Evolutionary conservation across 345 rosid genomes (phyloP).

Genomic region (rapeseed (Brassica napus)): Da-Ae NC_063442.1:31699501-31700000

Average conservation of each 20-base stretch:
- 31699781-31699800: neutral
- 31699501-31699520: neutral
- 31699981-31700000: neutral
- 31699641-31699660: neutral
- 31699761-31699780: neutral
- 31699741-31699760: neutral
- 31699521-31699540: neutral
- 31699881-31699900: constrained; percentile 25
- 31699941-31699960: neutral
- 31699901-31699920: neutral
- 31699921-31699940: neutral
- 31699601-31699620: neutral
- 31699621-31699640: neutral
- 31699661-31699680: neutral
- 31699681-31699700: neutral
- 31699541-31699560: neutral
- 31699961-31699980: neutral
- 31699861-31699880: constrained; percentile 29
- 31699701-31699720: neutral
- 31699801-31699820: neutral
- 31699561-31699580: neutral
- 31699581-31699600: neutral
- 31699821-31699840: constrained; percentile 10
- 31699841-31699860: constrained; percentile 15
- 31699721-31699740: neutral